Conservation (phyloP, 768 basidiomycete species). For the Wakefieldia striispora region DNA sequence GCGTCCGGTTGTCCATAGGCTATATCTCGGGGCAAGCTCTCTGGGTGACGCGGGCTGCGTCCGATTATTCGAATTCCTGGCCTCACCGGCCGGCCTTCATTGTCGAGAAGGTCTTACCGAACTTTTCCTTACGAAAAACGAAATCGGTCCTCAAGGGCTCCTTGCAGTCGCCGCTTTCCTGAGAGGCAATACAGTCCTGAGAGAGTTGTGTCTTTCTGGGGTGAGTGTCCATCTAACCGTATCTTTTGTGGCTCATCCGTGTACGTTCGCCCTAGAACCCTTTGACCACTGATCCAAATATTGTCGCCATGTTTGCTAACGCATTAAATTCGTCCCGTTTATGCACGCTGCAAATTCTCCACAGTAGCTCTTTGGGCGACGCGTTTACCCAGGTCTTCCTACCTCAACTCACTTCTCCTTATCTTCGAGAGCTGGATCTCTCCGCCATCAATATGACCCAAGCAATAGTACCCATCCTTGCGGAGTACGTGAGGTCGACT, state of each 20-base stretch:
- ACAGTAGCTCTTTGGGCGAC: constrained; percentile 50
- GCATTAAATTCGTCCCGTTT: constrained; percentile 57
- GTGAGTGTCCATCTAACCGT: constrained; percentile 37
- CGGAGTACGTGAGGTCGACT: constrained; percentile 49
- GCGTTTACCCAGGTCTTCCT: constrained; percentile 49
- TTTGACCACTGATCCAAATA: constrained; percentile 37
- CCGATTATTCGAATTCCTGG: constrained; percentile 52
- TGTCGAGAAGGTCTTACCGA: constrained; percentile 44
- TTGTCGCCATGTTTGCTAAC: constrained; percentile 39
- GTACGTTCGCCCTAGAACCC: constrained; percentile 34
- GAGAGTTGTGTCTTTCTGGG: constrained; percentile 54
- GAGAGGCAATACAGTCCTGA: constrained; percentile 42
- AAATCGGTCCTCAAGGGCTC: constrained; percentile 54
- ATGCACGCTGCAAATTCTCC: constrained; percentile 48
- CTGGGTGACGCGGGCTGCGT: constrained; percentile 58
- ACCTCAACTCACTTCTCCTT: constrained; percentile 44
- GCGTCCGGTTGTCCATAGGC: constrained; percentile 48
- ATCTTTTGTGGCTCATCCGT: constrained; percentile 12
- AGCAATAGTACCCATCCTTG: constrained; percentile 39
- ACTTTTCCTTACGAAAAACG: constrained; percentile 57
- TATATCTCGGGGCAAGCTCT: constrained; percentile 54
- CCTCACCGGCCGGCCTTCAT: constrained; percentile 44
- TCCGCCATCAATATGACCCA: constrained; percentile 49
- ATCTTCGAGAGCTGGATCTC: constrained; percentile 55
- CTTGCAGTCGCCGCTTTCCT: constrained; percentile 53